Evolutionary conservation across 2,329 filamentous ascomycete genomes (phyloP).

Genomic region (Tolypocladium pustulatum): DNA sequence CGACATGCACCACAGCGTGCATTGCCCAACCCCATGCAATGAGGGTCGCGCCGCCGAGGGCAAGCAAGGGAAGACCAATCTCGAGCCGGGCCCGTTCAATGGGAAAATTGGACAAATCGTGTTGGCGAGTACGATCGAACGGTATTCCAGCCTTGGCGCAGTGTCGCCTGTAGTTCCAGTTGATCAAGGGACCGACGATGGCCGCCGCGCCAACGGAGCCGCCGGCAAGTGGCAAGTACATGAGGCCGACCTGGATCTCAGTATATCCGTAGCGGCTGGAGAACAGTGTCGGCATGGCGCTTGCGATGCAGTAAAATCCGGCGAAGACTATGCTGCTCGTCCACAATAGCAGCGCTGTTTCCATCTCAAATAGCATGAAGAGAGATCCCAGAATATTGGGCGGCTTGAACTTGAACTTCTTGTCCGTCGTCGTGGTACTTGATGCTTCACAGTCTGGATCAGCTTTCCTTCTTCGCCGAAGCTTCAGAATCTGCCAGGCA

Average conservation of each 20-base stretch:
- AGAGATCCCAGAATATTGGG: conserved; percentile 31
- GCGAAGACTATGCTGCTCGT: conserved; percentile 35
- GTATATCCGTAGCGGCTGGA: conserved; percentile 45
- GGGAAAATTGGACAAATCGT: conserved; percentile 36
- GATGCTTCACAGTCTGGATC: conserved; percentile 5
- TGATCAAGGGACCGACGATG: conserved; percentile 44
- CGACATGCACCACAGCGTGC: conserved; percentile 28
- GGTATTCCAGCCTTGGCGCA: conserved; percentile 41
- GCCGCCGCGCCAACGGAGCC: conserved; percentile 37
- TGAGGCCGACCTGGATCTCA: conserved; percentile 42
- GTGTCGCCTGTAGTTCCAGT: conserved; percentile 57
- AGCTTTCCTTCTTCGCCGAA: conserved; percentile 5
- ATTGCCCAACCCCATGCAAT: conserved; percentile 43
- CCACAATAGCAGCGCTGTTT: conserved; percentile 32
- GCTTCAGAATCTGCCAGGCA: conserved; percentile 17
- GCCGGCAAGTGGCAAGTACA: conserved; percentile 39
- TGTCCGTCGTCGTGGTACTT: conserved; percentile 6
- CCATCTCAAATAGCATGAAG: conserved; percentile 28
- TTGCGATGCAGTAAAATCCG: conserved; percentile 36
- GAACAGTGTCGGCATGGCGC: conserved; percentile 34
- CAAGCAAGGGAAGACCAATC: conserved; percentile 38
- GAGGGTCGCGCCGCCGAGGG: conserved; percentile 34
- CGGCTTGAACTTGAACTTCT: conserved; percentile 22
- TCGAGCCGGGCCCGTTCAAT: conserved; percentile 41
- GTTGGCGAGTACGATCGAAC: conserved; percentile 41